phyloP scores from a whole-genome alignment of 441 rosid species.

The Jatropha podagrica region DNA sequence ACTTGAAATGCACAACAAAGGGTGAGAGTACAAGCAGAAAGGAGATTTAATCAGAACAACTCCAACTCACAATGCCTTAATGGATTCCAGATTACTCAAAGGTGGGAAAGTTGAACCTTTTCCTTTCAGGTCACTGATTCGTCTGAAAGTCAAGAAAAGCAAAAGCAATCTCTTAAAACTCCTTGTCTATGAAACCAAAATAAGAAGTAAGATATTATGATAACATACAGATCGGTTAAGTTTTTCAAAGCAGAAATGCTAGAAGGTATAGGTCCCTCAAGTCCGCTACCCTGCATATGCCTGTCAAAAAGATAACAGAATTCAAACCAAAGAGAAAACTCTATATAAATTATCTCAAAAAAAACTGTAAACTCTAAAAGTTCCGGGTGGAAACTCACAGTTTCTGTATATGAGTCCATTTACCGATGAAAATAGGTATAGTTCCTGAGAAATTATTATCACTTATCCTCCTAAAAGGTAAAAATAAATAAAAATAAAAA shows the following conservation, averaged over 20 bases:
- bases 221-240: constrained; percentile 72
- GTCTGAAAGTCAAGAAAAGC: constrained; percentile 41
- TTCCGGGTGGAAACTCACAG: constrained; percentile 47
- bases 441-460: constrained; percentile 69
- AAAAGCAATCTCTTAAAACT: constrained; percentile 11
- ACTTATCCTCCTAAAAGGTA: constrained; percentile 60
- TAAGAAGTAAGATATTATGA: constrained; percentile 10
- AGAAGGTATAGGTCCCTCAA: constrained; percentile 81
- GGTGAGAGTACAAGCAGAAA: constrained; percentile 3
- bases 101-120: constrained; percentile 54
- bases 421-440: constrained; percentile 67
- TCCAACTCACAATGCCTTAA: constrained; percentile 75
- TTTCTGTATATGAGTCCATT: constrained; percentile 61
- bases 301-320: constrained; percentile 38
- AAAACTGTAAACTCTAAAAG: not conserved
- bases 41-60: not conserved
- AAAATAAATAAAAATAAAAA: constrained; percentile 9
- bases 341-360: not conserved
- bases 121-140: constrained; percentile 81
- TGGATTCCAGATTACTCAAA: constrained; percentile 44
- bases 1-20: not conserved
- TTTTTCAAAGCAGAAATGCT: constrained; percentile 60
- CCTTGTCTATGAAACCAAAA: not conserved
- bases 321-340: not conserved
- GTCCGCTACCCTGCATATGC: constrained; percentile 72